Evolutionary conservation across 345 rosid species (phyloP), one percentile per base, ranked within the genome.

Genomic region (Microthlaspi erraticum): DNA sequence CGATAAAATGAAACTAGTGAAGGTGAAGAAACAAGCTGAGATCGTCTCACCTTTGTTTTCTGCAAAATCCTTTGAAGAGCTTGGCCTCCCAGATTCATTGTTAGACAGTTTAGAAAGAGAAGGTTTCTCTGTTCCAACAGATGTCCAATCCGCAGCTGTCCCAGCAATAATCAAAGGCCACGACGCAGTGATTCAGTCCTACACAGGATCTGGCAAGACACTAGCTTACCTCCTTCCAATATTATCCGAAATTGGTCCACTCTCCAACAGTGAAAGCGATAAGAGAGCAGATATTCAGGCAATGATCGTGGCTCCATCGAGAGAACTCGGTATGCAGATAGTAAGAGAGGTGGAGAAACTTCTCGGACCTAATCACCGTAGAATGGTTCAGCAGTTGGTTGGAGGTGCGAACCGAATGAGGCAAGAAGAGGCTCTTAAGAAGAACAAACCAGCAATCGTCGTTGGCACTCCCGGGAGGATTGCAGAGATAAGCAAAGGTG

Each of bases 391-490:
- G 78, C 99, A 94, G 72, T 89, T 91, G 74, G 97, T 94, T 7
- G 98, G 97, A 55, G 98, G 98, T 71, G 98, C 97, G 1, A 93
- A 93, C 75, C 85, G 89, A 64, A 83, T 87, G 73, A 83, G 99
- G 80, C 99, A 94, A 83, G 97, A 94, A 81, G 99, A 94, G 76
- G 95, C 92, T 16, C 89, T 94, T 10, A 91, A 84, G 88, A 94
- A 94, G 78, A 91, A 91, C 61, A 91, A 94, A 64, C 99, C 96
- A 0, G 80, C 84, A 16, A 94, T 94, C 63, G 86, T 94, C 57
- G 96, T 91, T 9, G 99, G 96, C 56, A 91, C 96, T 14, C 99
- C 99, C 10, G 97, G 99, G 16, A 84, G 97, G 66, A 85, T 91
- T 64, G 93, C 97, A 6, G 95, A 89, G 81, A 91, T 94, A 57